Evolutionary conservation across 2,329 filamentous ascomycete genomes (phyloP).

Genomic region (Botrytis galanthina): DNA sequence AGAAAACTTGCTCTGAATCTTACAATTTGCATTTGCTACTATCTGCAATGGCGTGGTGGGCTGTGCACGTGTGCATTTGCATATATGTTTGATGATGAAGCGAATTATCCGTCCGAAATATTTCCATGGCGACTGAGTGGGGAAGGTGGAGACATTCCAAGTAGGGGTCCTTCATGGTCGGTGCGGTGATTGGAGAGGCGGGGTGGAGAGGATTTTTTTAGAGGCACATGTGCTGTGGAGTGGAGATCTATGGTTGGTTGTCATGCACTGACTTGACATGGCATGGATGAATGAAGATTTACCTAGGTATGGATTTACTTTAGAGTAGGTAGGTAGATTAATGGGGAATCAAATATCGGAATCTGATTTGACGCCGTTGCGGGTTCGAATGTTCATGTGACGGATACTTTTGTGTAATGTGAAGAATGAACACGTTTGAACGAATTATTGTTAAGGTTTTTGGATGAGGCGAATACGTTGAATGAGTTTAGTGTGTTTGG

Average conservation of each 20-base stretch:
- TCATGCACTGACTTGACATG: not conserved
- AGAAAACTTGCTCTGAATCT: not conserved
- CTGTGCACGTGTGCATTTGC: slow-evolving; percentile 8
- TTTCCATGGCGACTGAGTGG: not conserved
- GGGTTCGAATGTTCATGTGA: not conserved
- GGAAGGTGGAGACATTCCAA: not conserved
- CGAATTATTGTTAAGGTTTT: not conserved
- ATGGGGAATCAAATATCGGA: not conserved
- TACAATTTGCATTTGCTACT: slow-evolving; percentile 1
- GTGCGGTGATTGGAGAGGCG: slow-evolving; percentile 5
- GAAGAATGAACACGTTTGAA: not conserved
- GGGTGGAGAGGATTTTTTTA: not conserved
- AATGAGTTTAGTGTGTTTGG: not conserved
- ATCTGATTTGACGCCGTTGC: not conserved
- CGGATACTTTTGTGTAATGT: not conserved
- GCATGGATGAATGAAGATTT: not conserved
- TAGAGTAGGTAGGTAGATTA: not conserved
- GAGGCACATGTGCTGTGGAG: slow-evolving; percentile 2
- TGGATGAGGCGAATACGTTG: not conserved
- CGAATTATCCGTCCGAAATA: slow-evolving; percentile 5
- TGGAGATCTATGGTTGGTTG: not conserved
- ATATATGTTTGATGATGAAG: not conserved
- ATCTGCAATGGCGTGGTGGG: slow-evolving; percentile 1
- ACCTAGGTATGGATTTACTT: slow-evolving; percentile 2
- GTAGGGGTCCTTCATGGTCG: not conserved